Evolutionary conservation across 768 basidiomycete genomes (phyloP).

Genomic region (Clitopilus passeckerianus): DNA sequence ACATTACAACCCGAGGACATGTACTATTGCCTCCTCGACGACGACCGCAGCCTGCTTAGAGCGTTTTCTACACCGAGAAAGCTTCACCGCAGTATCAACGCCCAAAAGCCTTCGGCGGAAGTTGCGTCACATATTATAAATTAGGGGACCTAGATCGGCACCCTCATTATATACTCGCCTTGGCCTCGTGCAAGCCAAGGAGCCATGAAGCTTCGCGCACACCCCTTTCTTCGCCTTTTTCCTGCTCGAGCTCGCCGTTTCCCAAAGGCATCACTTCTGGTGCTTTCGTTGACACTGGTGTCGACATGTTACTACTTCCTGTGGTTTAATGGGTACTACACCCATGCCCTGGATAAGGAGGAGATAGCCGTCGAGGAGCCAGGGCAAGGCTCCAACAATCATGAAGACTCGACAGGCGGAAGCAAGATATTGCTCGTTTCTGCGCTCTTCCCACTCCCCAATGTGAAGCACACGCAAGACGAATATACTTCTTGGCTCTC

Average conservation of each 20-base stretch:
- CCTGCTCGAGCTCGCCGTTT: background rate
- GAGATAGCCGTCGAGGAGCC: background rate
- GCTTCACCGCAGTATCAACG: too few species aligned
- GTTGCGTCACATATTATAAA: background rate
- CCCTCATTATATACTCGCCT: background rate
- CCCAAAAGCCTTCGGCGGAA: too few species aligned
- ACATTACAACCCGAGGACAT: too few species aligned
- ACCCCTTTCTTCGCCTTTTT: background rate
- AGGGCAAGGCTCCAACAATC: background rate
- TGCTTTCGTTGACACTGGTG: background rate
- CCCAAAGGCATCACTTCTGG: background rate
- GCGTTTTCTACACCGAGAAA: too few species aligned
- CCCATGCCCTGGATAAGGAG: background rate
- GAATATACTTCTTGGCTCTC: slow-evolving; percentile 41
- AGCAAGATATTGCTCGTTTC: slow-evolving; percentile 43
- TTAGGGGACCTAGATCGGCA: background rate
- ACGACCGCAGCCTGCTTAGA: too few species aligned
- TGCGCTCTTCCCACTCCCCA: slow-evolving; percentile 46
- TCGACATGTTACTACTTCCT: background rate
- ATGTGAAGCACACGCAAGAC: slow-evolving; percentile 42
- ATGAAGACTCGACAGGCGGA: background rate
- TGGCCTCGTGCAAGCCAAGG: background rate
- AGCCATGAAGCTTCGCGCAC: background rate
- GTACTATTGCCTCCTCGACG: too few species aligned
- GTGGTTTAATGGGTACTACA: background rate